phyloP scores from a whole-genome alignment of 2,329 filamentous ascomycete species.

The Pseudocercospora fuligena region DNA sequence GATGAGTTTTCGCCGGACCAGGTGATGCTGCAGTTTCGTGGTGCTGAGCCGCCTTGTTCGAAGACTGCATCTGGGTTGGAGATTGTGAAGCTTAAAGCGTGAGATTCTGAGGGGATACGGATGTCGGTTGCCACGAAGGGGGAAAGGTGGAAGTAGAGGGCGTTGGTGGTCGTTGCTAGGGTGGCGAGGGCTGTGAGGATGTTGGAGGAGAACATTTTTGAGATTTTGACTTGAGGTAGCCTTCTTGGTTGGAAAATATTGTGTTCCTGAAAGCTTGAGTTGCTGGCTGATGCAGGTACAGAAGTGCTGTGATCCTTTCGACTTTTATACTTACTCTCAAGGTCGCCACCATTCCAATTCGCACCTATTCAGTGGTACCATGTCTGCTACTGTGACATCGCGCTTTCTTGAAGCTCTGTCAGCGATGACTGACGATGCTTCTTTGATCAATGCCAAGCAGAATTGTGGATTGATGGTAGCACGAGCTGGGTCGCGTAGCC shows the following conservation, averaged over 20 bases:
- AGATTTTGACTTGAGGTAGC: too few species aligned
- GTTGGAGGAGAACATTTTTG: background rate
- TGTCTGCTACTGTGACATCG: background rate
- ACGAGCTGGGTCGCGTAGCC: background rate
- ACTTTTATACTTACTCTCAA: background rate
- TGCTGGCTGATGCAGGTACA: background rate
- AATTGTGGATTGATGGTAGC: background rate
- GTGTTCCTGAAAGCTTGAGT: background rate
- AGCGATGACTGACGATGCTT: background rate
- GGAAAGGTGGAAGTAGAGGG: constrained; percentile 29
- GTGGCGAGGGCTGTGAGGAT: constrained; percentile 11
- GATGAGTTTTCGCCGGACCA: constrained; percentile 17
- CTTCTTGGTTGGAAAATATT: background rate
- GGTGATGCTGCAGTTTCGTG: constrained; percentile 20
- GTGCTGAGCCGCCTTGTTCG: constrained; percentile 28
- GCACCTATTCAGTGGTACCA: background rate
- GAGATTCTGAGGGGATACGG: constrained; percentile 17
- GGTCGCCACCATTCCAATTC: too few species aligned
- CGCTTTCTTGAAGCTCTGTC: background rate
- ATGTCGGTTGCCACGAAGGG: constrained; percentile 23
- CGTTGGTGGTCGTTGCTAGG: constrained; percentile 10
- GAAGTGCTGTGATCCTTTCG: background rate
- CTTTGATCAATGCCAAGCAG: background rate
- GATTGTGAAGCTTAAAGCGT: constrained; percentile 30
- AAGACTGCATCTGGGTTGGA: constrained; percentile 29